These are phyloP conservation scores for Heterobasidion parviporum DNA, from an alignment of 1,284 basidiomycete species.

Conservation along the genomic window DNA sequence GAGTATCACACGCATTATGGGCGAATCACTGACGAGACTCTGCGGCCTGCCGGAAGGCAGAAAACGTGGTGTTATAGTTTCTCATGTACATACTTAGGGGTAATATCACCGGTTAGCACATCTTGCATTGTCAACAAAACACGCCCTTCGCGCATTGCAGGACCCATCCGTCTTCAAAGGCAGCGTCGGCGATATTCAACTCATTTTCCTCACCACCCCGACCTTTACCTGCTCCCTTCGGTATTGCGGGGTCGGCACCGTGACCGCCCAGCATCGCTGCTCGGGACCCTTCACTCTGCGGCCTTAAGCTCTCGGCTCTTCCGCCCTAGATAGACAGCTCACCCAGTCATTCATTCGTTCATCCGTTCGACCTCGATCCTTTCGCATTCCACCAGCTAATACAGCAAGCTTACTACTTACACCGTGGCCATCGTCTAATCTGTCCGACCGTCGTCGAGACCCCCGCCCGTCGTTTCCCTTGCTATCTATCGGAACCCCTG, in stretches of 20 bases:
- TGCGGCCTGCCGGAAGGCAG: constrained; percentile 55
- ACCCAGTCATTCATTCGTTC: constrained; percentile 14
- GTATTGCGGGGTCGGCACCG: constrained; percentile 8
- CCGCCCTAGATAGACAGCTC: constrained; percentile 7
- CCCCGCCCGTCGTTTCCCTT: neutral
- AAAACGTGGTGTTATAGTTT: constrained; percentile 42
- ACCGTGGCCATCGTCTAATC: neutral
- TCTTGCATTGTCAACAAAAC: constrained; percentile 32
- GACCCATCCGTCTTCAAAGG: constrained; percentile 36
- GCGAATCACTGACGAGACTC: constrained; percentile 15
- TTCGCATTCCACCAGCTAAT: constrained; percentile 8
- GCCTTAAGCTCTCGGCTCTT: constrained; percentile 3
- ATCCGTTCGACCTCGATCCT: constrained; percentile 13
- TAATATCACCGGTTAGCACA: constrained; percentile 24
- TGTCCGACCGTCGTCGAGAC: neutral
- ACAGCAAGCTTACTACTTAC: constrained; percentile 7
- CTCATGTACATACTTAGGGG: constrained; percentile 37
- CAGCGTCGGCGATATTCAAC: constrained; percentile 13
- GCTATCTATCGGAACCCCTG: neutral
- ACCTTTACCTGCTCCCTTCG: constrained; percentile 16
- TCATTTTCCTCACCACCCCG: constrained; percentile 26
- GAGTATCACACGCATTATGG: constrained; percentile 10
- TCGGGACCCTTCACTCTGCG: constrained; percentile 4
- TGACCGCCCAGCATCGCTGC: constrained; percentile 10
- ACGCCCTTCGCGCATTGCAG: constrained; percentile 39